Percentiles rank a stretch among this genome's conserved stretches.
phyloP scores from a whole-genome alignment of 306 rosid species.

The Vigna nakashimae region DNA sequence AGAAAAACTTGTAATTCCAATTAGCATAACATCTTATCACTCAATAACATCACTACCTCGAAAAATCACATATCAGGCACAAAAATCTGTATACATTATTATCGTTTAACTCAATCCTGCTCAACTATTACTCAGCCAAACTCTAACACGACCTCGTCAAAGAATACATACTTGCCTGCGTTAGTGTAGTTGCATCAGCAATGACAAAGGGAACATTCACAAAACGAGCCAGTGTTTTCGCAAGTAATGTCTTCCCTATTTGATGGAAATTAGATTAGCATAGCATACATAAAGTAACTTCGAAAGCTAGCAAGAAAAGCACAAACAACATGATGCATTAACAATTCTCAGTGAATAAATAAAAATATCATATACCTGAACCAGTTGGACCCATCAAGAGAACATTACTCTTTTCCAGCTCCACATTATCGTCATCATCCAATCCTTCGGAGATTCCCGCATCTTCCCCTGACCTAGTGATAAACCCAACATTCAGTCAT shows the following conservation, averaged over 20 bases:
- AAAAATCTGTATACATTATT: conserved; percentile 7
- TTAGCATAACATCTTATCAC: conserved; percentile 30
- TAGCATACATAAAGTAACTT: conserved; percentile 26
- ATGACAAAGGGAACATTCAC: conserved; percentile 93
- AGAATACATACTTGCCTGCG: conserved; percentile 66
- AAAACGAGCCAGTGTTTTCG: conserved; percentile 88
- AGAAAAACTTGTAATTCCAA: neutral
- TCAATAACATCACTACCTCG: conserved; percentile 10
- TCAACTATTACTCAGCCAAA: neutral
- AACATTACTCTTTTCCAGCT: conserved; percentile 91
- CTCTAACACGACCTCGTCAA: conserved; percentile 7
- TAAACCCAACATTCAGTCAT: conserved; percentile 44
- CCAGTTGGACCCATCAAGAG: conserved; percentile 97
- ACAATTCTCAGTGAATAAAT: neutral
- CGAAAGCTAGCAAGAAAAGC: neutral
- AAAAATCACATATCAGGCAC: conserved; percentile 24
- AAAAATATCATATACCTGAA: conserved; percentile 57
- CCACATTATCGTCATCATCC: conserved; percentile 68
- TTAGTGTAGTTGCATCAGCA: conserved; percentile 89
- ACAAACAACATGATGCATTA: conserved; percentile 5
- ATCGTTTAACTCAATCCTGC: conserved; percentile 16
- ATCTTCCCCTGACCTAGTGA: conserved; percentile 68
- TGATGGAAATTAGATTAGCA: conserved; percentile 45
- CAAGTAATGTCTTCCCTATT: conserved; percentile 91
- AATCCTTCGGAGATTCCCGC: conserved; percentile 48